A percentile compares a stretch with the other conserved stretches of the same genome.
These are phyloP conservation scores for Vinca minor DNA, from an alignment of 257 asterid genomes.

Conservation along the genomic window DNA sequence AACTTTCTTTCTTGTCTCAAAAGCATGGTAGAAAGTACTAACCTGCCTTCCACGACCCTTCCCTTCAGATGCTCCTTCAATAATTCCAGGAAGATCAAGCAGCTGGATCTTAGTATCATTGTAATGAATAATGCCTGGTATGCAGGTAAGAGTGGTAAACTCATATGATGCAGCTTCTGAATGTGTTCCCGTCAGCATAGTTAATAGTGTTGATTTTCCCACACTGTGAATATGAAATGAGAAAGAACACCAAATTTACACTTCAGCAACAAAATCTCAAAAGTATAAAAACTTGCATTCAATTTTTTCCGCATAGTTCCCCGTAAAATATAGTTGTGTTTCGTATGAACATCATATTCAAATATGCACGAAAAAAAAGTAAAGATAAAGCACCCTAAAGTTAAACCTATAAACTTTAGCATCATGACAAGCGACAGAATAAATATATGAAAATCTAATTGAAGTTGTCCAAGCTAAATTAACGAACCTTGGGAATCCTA, in stretches of 20 bases:
- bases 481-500: conserved; percentile 95
- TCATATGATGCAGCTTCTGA: conserved; percentile 98
- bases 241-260: conserved; percentile 1
- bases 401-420: not conserved
- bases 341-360: not conserved
- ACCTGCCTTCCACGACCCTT: conserved; percentile 99
- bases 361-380: not conserved
- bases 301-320: not conserved
- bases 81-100: conserved; percentile 99
- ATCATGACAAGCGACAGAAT: not conserved
- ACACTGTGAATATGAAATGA: conserved; percentile 42
- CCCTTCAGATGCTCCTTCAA: conserved; percentile 99
- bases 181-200: conserved; percentile 97
- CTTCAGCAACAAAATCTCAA: not conserved
- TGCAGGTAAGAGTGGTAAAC: conserved; percentile 97
- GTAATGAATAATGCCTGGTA: conserved; percentile 94
- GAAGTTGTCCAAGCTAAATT: not conserved
- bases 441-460: not conserved
- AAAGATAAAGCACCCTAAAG: not conserved
- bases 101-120: conserved; percentile 95
- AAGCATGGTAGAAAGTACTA: conserved; percentile 8
- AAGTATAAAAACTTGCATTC: not conserved
- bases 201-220: conserved; percentile 92
- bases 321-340: not conserved
- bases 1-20: not conserved